phyloP scores from a whole-genome alignment of 805 yeast genomes.

The Lipomyces spencermartinsiae region DNA sequence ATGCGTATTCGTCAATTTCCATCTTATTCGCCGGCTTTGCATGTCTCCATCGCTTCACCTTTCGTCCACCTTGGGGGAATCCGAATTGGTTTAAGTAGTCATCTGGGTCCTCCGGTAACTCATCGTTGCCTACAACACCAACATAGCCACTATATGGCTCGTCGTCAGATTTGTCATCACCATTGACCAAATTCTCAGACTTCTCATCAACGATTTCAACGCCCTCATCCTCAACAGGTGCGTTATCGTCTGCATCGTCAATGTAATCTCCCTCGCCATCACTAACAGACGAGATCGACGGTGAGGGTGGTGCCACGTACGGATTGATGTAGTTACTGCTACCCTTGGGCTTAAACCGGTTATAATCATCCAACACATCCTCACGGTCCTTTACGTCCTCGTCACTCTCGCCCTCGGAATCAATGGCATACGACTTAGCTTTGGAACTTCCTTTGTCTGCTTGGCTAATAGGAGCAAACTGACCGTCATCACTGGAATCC shows the following conservation, averaged over 20 bases:
- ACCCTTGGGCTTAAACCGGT: neutral
- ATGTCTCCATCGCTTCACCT: conserved; percentile 1
- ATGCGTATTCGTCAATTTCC: neutral
- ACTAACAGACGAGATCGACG: conserved; percentile 1
- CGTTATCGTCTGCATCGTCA: conserved; percentile 3
- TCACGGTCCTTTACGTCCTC: neutral
- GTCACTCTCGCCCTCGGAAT: conserved; percentile 5
- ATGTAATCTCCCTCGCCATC: conserved; percentile 4
- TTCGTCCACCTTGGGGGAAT: neutral
- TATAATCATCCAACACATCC: neutral
- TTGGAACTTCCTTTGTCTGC: neutral
- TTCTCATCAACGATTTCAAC: neutral
- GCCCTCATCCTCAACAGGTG: conserved; percentile 6
- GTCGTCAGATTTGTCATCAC: neutral
- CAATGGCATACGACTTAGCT: neutral
- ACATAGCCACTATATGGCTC: conserved; percentile 1
- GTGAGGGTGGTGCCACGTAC: neutral
- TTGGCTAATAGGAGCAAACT: neutral
- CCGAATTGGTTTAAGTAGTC: neutral
- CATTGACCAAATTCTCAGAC: neutral
- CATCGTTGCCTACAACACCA: neutral
- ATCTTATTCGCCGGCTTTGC: neutral
- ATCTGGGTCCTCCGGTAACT: neutral
- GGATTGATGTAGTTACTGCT: neutral
- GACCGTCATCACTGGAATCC: neutral